Percentiles rank a stretch among this genome's conserved stretches.
Evolutionary conservation across 2,329 filamentous ascomycete genomes (phyloP).

Genomic region (Pestalotiopsis fici): DNA sequence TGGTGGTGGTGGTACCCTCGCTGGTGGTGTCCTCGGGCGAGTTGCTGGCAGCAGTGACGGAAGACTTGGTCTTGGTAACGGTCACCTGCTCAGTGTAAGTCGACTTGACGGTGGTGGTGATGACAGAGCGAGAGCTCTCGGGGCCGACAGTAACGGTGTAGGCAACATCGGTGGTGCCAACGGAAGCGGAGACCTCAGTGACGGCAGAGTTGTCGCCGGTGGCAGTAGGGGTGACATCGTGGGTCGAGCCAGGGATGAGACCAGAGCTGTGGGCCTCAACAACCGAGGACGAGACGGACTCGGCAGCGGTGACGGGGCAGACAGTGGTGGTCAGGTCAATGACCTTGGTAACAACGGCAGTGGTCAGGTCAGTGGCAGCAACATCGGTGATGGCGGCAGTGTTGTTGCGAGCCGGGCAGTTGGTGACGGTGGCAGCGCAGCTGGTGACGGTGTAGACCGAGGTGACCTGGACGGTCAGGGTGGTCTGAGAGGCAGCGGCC

Average conservation of each 20-base stretch:
- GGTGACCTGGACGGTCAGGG: constrained; percentile 31
- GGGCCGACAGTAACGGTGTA: constrained; percentile 29
- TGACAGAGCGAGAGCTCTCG: constrained; percentile 25
- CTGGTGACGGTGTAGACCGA: constrained; percentile 31
- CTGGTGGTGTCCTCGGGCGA: constrained; percentile 15
- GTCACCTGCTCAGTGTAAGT: constrained; percentile 29
- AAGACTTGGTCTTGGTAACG: constrained; percentile 10
- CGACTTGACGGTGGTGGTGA: constrained; percentile 30
- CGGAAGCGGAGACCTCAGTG: constrained; percentile 7
- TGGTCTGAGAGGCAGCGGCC: constrained; percentile 22
- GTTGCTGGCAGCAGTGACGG: constrained; percentile 1
- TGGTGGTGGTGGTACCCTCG: constrained; percentile 28
- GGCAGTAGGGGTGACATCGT: constrained; percentile 18
- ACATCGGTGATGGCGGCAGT: constrained; percentile 11
- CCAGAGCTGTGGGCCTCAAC: constrained; percentile 31
- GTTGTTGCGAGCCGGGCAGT: constrained; percentile 31
- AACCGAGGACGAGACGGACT: constrained; percentile 30
- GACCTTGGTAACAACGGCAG: constrained; percentile 33
- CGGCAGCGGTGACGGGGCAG: constrained; percentile 34
- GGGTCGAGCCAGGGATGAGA: constrained; percentile 28
- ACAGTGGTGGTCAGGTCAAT: constrained; percentile 36
- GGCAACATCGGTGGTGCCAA: constrained; percentile 17
- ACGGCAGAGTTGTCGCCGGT: constrained; percentile 12
- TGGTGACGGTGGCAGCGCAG: constrained; percentile 32
- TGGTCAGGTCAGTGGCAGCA: constrained; percentile 13